These are phyloP conservation scores for Wickerhamiella dianesei DNA, from an alignment of 805 yeast genomes.

Conservation along the genomic window DNA sequence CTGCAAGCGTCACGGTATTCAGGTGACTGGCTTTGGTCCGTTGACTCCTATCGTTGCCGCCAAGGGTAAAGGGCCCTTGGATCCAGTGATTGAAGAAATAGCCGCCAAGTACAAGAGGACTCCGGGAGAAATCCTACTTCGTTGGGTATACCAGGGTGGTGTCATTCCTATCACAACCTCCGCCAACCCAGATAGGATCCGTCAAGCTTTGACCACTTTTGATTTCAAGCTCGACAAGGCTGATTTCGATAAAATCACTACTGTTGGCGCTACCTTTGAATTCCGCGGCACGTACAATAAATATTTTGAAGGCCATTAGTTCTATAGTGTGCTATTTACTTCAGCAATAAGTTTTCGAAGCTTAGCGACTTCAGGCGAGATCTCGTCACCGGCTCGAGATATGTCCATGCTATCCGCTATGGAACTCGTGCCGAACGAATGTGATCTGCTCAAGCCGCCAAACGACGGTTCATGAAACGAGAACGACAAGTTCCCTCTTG, in stretches of 20 bases:
- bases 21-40: conserved; percentile 69
- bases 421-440: no score
- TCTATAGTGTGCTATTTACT: neutral
- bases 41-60: conserved; percentile 53
- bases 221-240: conserved; percentile 28
- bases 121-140: conserved; percentile 35
- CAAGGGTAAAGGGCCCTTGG: conserved; percentile 33
- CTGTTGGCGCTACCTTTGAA: conserved; percentile 1
- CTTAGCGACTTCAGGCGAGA: neutral
- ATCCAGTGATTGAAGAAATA: conserved; percentile 25
- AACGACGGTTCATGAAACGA: neutral
- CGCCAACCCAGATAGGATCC: conserved; percentile 39
- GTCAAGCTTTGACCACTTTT: conserved; percentile 42
- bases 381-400: no score
- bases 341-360: conserved; percentile 3
- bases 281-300: neutral
- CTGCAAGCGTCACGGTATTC: conserved; percentile 41
- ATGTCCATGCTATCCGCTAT: no score
- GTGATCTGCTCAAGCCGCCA: no score
- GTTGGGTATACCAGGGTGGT: conserved; percentile 40
- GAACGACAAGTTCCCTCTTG: no score
- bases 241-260: conserved; percentile 24
- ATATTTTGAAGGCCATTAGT: neutral
- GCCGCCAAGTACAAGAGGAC: conserved; percentile 29
- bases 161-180: conserved; percentile 57